Evolutionary conservation across 148 eudicot genomes (phyloP), one percentile per base, ranked within the genome.

Genomic region (Cornus controversa): DNA sequence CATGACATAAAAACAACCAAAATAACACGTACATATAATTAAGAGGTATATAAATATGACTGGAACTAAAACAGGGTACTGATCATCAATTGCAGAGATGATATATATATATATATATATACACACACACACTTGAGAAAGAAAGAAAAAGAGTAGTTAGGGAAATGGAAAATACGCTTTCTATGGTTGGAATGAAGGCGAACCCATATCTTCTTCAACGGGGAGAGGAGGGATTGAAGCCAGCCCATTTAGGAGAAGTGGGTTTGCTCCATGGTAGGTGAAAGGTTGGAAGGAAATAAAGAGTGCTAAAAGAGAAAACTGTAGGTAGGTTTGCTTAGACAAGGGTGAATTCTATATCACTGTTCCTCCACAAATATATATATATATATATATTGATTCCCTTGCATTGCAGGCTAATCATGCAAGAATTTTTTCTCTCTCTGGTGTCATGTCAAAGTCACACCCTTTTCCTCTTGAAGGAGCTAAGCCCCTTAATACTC

Each of bases 191-290:
- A 67, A 10, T 78, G 82, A n/a, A 84, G 65, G 16, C 72, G 77
- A 74, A 42, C 68, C 88, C 84, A 85, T 42, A 90, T 83, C 76
- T 86, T 88, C 86, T 86, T 88, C 79, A 86, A 80, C 10, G 93
- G 91, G 71, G 70, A 85, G 57, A 90, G 24, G 75, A 90, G 63
- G 62, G 91, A 86, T 26, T 63, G 83, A 88, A 85, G 73, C 88
- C 87, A 88, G 25, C 87, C 87, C 93, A 90, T 89, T 89, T 20
- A 70, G 54, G 31, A 37, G 45, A 16, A 27, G 27, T 45, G 53
- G 62, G 8, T 60, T 58, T 63, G 74, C 69, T 58, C 76, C 72
- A 68, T 67, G 75, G 74, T 80, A 75, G 85, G 82, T 82, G 76
- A 58, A 80, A 77, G 79, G 27, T 82, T 74, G 82, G 85, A 80